Base-by-base conservation (phyloP, 2,329 filamentous ascomycete species). In the Penicillium olsonii region DNA sequence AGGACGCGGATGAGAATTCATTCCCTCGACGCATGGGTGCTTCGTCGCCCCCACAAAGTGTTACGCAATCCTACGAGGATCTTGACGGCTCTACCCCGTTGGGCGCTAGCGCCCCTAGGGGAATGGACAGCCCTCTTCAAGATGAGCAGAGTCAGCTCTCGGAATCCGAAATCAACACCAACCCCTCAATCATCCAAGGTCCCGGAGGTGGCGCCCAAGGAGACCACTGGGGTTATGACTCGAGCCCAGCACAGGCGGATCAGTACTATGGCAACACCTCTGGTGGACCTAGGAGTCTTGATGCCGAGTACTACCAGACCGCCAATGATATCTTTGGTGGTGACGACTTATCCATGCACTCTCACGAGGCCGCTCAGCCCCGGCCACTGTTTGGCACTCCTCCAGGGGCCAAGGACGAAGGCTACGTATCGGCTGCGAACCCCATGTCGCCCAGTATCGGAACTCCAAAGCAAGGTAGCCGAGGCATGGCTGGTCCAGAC, bases 151-250 rank as follows among this genome's bases (percentile, higher is more conserved):
- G 75, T 38, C 67, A 79, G 17, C 80, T 82, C 35, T 69, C 70
- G 4, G 72, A 75, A 48, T 68, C 66, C 11, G 90, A 95, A 53
- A 80, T 90, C 14, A 86, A 84, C 38, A 95, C 91, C 15, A 95
- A 95, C 64, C 90, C 90, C 2, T 96, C 92, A 0, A 79, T 92
- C 42, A 84, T 95, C 34, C 82, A 91, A 57, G 90, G 88, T 15
- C 86, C 85, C 1, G 85, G 83, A 42, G 83, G 81, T 27, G 66
- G 73, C 20, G 67, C 75, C 38, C 75, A 76, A 56, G 75, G 73
- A 39, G 77, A 80, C 42, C 75, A 78, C 45, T 84, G 82, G 77
- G 77, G 78, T 26, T 81, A 82, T 46, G 75, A 81, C 47, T 71
- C 76, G 10, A 84, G 82, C 1, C 81, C 83, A 37, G 52, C 63